Evolutionary conservation across 2,329 filamentous ascomycete species (phyloP).

Genomic region (Pyricularia sp.): DNA sequence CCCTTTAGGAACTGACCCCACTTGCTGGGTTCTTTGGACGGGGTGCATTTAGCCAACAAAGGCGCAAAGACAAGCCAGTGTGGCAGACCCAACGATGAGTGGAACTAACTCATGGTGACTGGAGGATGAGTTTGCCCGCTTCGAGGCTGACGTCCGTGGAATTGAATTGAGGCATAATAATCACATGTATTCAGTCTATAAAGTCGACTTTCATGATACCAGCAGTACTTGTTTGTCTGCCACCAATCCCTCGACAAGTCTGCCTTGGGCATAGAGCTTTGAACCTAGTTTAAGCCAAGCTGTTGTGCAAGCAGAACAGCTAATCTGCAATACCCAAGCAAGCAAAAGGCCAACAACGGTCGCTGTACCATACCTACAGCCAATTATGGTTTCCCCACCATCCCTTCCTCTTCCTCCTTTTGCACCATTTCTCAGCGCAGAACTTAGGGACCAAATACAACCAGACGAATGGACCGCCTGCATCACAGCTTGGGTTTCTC

Average conservation of each 20-base stretch:
- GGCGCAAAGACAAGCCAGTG: neutral
- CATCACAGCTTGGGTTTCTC: conserved; percentile 64
- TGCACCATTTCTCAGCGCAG: conserved; percentile 64
- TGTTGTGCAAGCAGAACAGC: neutral
- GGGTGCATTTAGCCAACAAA: neutral
- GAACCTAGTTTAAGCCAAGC: neutral
- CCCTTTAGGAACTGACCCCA: neutral
- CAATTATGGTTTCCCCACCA: conserved; percentile 1
- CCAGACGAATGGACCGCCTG: conserved; percentile 69
- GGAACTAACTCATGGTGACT: neutral
- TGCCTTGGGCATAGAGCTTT: neutral
- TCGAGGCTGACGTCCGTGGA: neutral
- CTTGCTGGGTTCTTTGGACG: neutral
- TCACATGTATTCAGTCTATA: neutral
- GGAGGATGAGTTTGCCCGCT: neutral
- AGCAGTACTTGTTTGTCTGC: neutral
- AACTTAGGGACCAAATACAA: conserved; percentile 56
- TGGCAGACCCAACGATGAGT: neutral
- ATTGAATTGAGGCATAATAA: neutral
- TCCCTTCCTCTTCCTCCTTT: conserved; percentile 52
- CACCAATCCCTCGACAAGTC: neutral
- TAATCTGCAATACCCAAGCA: neutral
- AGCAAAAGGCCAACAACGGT: neutral
- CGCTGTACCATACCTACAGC: neutral
- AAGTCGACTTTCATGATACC: neutral